Percentiles rank a stretch among this genome's conserved stretches.
Conservation (phyloP, 179 eudicot species). For the Silene coronaria region DNA sequence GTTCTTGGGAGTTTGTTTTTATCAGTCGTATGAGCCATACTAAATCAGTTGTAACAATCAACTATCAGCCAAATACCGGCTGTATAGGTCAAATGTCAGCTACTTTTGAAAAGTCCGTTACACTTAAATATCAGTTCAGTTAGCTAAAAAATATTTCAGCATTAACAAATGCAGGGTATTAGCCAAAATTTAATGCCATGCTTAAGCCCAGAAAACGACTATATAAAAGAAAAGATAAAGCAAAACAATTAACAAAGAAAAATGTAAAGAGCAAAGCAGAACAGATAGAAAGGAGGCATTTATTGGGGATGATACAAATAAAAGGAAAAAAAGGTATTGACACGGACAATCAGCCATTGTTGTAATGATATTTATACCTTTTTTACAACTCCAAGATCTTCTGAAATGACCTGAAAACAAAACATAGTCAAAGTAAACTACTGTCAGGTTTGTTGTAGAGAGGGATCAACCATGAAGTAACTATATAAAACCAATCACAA, state of each 20-base stretch:
- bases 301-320: background rate
- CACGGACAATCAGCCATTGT: background rate
- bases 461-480: background rate
- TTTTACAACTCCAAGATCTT: constrained; percentile 85
- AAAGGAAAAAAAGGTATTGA: background rate
- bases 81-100: background rate
- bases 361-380: constrained; percentile 46
- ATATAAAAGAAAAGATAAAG: background rate
- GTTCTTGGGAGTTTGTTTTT: too few relatives aligned
- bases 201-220: background rate
- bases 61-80: too few relatives aligned
- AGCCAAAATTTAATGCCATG: background rate
- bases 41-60: too few relatives aligned
- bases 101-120: background rate
- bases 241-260: background rate
- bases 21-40: too few relatives aligned
- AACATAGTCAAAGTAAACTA: constrained; percentile 1
- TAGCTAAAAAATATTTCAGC: background rate
- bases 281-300: background rate
- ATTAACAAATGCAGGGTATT: background rate
- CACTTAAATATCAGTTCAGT: background rate
- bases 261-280: background rate
- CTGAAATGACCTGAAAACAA: constrained; percentile 64
- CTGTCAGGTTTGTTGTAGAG: background rate
- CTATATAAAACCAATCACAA: background rate